phyloP scores from a whole-genome alignment of 257 asterid genomes.

The Solanum chmielewskii region DNA sequence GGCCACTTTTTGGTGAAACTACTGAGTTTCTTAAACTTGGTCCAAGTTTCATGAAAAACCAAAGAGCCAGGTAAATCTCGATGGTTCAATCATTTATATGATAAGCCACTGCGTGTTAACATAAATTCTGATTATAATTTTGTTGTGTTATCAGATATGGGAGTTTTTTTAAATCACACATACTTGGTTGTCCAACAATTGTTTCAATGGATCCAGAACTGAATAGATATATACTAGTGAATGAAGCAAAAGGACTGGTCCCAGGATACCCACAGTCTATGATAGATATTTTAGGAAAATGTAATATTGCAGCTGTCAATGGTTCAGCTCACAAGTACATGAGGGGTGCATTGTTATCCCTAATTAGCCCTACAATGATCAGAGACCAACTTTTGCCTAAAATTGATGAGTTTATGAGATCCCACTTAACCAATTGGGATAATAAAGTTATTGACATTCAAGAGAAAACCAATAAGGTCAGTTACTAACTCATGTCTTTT shows the following conservation, averaged over 20 bases:
- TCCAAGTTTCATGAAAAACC: conserved; percentile 81
- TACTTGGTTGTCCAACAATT: conserved; percentile 79
- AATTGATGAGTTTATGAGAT: conserved; percentile 59
- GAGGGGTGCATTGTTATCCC: conserved; percentile 74
- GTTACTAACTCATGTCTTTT: not conserved
- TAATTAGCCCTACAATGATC: conserved; percentile 63
- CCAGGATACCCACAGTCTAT: conserved; percentile 90
- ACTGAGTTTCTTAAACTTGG: conserved; percentile 95
- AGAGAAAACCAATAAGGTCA: conserved; percentile 64
- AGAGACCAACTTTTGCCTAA: conserved; percentile 59
- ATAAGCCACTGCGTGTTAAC: not conserved
- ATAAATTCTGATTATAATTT: not conserved
- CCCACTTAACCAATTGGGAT: conserved; percentile 55
- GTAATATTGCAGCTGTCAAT: conserved; percentile 72
- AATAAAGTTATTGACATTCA: conserved; percentile 59
- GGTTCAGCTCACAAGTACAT: conserved; percentile 69
- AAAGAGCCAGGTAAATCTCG: conserved; percentile 63
- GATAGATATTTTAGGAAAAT: conserved; percentile 66
- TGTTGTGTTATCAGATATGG: conserved; percentile 44
- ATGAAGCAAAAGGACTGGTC: conserved; percentile 78
- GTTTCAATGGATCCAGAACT: conserved; percentile 85
- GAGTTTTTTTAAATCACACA: conserved; percentile 67
- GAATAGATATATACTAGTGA: conserved; percentile 61
- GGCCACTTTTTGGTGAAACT: conserved; percentile 98
- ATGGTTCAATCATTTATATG: not conserved